Conservation (phyloP, 2,329 filamentous ascomycete species). For the Ramularia collo-cygni region DNA sequence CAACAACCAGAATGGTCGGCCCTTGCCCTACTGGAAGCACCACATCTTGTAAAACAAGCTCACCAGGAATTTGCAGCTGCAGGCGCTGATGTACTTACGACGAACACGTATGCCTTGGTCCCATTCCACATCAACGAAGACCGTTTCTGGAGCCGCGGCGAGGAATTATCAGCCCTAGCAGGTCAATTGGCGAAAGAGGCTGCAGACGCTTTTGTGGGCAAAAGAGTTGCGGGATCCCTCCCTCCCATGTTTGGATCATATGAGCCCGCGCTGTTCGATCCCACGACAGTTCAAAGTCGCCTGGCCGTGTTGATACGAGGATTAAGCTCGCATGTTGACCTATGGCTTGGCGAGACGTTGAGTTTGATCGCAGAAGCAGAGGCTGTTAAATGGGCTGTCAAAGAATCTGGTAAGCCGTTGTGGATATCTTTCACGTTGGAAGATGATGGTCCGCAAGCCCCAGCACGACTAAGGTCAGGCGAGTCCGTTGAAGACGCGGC, state of each 20-base stretch:
- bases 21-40: slow-evolving; percentile 4
- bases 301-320: background rate
- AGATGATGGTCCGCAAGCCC: background rate
- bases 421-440: slow-evolving; percentile 7
- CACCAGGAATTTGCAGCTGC: slow-evolving; percentile 4
- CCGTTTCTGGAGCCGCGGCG: slow-evolving; percentile 2
- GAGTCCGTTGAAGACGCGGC: slow-evolving; percentile 4
- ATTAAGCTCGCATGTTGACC: background rate
- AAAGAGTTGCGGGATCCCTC: slow-evolving; percentile 4
- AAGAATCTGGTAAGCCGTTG: slow-evolving; percentile 1
- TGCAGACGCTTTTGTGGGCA: slow-evolving; percentile 1
- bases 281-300: background rate
- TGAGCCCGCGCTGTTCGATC: slow-evolving; percentile 5
- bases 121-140: slow-evolving; percentile 6
- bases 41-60: background rate
- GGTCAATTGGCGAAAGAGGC: slow-evolving; percentile 4
- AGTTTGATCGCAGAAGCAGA: slow-evolving; percentile 7
- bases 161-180: slow-evolving; percentile 4
- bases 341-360: slow-evolving; percentile 8
- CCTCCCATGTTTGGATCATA: slow-evolving; percentile 9
- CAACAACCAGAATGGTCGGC: slow-evolving; percentile 8
- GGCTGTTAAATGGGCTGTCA: slow-evolving; percentile 1
- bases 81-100: slow-evolving; percentile 5
- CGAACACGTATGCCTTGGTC: slow-evolving; percentile 5
- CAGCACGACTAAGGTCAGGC: slow-evolving; percentile 1